A percentile compares a stretch with the other conserved stretches of the same genome.
Evolutionary conservation across 2,329 filamentous ascomycete species (phyloP).

Genomic region (Claviceps pusilla): DNA sequence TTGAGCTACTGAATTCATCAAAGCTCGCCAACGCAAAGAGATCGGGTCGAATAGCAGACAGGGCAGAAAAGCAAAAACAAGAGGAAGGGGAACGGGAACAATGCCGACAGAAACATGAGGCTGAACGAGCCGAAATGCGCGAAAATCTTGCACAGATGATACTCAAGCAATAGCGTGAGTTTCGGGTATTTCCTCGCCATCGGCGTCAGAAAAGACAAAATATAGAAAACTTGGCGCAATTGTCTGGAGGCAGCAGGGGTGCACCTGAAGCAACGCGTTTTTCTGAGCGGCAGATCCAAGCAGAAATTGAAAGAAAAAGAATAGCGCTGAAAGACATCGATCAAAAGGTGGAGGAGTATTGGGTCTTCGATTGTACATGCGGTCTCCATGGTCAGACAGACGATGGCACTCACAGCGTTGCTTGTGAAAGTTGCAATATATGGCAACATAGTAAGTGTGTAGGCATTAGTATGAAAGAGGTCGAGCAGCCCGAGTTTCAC

Average conservation of each 20-base stretch:
- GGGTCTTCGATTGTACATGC: slow-evolving; percentile 91
- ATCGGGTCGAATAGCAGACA: slow-evolving; percentile 75
- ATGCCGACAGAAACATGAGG: slow-evolving; percentile 32
- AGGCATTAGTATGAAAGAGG: slow-evolving; percentile 61
- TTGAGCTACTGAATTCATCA: slow-evolving; percentile 65
- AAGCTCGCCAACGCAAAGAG: slow-evolving; percentile 89
- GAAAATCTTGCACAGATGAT: slow-evolving; percentile 46
- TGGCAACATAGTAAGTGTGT: slow-evolving; percentile 97
- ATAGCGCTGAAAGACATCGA: slow-evolving; percentile 59
- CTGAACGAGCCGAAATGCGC: slow-evolving; percentile 51
- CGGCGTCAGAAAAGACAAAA: slow-evolving; percentile 67
- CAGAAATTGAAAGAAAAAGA: slow-evolving; percentile 66
- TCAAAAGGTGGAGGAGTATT: slow-evolving; percentile 70
- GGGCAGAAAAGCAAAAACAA: slow-evolving; percentile 60
- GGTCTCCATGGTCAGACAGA: slow-evolving; percentile 85
- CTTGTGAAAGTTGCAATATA: slow-evolving; percentile 83
- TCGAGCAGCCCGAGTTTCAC: slow-evolving; percentile 72
- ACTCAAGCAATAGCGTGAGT: slow-evolving; percentile 59
- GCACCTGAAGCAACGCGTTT: slow-evolving; percentile 43
- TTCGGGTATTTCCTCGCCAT: slow-evolving; percentile 69
- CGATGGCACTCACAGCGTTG: slow-evolving; percentile 83
- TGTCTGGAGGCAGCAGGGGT: slow-evolving; percentile 61
- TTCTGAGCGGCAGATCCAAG: slow-evolving; percentile 67
- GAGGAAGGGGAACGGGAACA: slow-evolving; percentile 59
- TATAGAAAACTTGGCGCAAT: slow-evolving; percentile 65